phyloP scores from a whole-genome alignment of 345 rosid species.

The Geranium brycei region DNA sequence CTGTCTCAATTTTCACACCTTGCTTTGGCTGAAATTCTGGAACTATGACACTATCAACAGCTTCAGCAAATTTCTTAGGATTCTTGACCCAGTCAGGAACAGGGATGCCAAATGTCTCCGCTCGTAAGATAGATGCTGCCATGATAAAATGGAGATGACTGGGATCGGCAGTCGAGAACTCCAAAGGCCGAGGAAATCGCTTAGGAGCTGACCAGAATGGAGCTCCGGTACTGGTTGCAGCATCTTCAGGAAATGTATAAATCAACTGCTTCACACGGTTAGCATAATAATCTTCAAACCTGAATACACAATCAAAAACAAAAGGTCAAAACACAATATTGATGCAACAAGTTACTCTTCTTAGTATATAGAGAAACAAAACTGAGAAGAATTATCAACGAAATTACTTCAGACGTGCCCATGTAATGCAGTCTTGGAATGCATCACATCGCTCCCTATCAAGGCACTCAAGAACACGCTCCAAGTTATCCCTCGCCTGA shows the following conservation, averaged over 20 bases:
- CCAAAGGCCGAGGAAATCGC: conserved; percentile 77
- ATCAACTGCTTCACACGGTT: conserved; percentile 78
- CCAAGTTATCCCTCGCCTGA: conserved; percentile 87
- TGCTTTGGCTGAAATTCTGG: conserved; percentile 83
- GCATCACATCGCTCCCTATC: conserved; percentile 72
- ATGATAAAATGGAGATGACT: conserved; percentile 55
- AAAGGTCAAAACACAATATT: conserved; percentile 9
- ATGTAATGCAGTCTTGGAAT: conserved; percentile 84
- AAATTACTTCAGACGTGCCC: conserved; percentile 83
- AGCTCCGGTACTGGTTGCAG: conserved; percentile 76
- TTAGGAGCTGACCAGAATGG: conserved; percentile 99
- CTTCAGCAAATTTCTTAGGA: conserved; percentile 48
- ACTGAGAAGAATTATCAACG: conserved; percentile 3
- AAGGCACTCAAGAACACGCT: conserved; percentile 79
- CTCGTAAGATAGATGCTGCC: conserved; percentile 78
- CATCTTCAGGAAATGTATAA: conserved; percentile 91
- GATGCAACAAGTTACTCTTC: background rate
- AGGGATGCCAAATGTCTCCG: conserved; percentile 82
- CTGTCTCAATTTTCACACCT: conserved; percentile 69
- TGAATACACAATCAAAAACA: conserved; percentile 16
- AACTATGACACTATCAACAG: conserved; percentile 63
- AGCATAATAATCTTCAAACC: conserved; percentile 88
- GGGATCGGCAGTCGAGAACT: conserved; percentile 52
- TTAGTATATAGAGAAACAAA: background rate
- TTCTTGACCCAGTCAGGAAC: conserved; percentile 72